Conservation (phyloP, 2,329 filamentous ascomycete species). For the Fusarium sp. region DNA sequence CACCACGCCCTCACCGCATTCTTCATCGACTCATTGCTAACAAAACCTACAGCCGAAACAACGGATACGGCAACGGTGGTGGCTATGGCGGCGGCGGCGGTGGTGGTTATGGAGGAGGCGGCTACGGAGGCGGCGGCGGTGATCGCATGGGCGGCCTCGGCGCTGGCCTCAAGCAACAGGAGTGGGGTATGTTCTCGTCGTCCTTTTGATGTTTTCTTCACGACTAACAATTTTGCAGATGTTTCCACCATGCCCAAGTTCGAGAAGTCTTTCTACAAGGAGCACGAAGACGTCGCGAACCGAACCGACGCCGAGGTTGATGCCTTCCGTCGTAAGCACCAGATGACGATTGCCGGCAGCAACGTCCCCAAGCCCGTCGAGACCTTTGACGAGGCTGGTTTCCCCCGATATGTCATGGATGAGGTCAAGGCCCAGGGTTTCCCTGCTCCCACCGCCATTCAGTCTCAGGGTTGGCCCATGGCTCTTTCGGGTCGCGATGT, state of each 20-base stretch:
- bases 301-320: constrained; percentile 85
- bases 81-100: constrained; percentile 51
- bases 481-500: constrained; percentile 97
- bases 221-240: constrained; percentile 65
- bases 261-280: constrained; percentile 99
- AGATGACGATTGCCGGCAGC: constrained; percentile 83
- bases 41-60: constrained; percentile 57
- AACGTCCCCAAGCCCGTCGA: constrained; percentile 94
- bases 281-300: constrained; percentile 80
- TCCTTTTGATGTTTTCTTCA: constrained; percentile 43
- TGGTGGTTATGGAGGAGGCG: constrained; percentile 52
- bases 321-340: constrained; percentile 85
- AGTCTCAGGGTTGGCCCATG: constrained; percentile 99
- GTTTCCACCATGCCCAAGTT: constrained; percentile 87
- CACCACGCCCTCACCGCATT: constrained; percentile 10
- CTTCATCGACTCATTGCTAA: constrained; percentile 49
- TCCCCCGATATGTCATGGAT: constrained; percentile 96
- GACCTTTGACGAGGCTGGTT: constrained; percentile 97
- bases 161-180: constrained; percentile 85
- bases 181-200: constrained; percentile 75
- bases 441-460: constrained; percentile 91
- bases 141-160: constrained; percentile 96
- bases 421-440: constrained; percentile 99
- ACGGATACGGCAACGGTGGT: constrained; percentile 53
- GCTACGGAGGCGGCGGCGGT: constrained; percentile 68